A percentile compares a stretch with the other conserved stretches of the same genome.
Conservation (phyloP, 805 yeast species). For the Tetrapisispora taiwanensis region DNA sequence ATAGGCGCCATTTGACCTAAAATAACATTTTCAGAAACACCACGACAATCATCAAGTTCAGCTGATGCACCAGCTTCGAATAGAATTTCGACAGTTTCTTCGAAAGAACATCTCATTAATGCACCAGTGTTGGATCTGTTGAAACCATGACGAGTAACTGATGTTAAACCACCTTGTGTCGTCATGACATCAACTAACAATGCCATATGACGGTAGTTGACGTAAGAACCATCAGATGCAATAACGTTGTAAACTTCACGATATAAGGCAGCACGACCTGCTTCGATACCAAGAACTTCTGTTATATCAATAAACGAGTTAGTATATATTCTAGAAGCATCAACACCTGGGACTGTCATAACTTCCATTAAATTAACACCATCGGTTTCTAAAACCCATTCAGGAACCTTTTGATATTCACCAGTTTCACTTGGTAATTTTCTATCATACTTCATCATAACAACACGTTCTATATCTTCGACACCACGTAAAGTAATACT, state of each 20-base stretch:
- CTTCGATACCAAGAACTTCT: conserved; percentile 95
- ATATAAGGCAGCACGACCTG: conserved; percentile 89
- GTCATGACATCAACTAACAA: conserved; percentile 97
- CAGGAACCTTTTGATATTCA: conserved; percentile 79
- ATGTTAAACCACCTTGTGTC: conserved; percentile 94
- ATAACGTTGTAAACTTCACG: conserved; percentile 93
- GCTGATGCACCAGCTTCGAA: conserved; percentile 98
- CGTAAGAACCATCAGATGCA: conserved; percentile 99
- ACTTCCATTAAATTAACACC: conserved; percentile 95
- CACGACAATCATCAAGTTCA: conserved; percentile 94
- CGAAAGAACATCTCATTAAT: conserved; percentile 97
- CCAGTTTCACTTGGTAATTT: conserved; percentile 70
- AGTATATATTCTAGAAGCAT: conserved; percentile 80
- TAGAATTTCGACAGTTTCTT: conserved; percentile 95
- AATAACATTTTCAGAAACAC: conserved; percentile 96
- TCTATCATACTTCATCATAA: conserved; percentile 75
- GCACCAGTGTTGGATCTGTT: conserved; percentile 99
- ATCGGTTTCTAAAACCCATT: conserved; percentile 98
- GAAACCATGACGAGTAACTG: conserved; percentile 98
- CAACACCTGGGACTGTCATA: conserved; percentile 91
- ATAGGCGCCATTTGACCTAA: conserved; percentile 97
- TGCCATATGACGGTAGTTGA: conserved; percentile 97
- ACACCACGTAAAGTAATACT: conserved; percentile 93
- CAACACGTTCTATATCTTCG: conserved; percentile 73
- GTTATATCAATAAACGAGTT: conserved; percentile 93